Conservation (phyloP, 1,284 basidiomycete species). For the Naganishia cerealis region DNA sequence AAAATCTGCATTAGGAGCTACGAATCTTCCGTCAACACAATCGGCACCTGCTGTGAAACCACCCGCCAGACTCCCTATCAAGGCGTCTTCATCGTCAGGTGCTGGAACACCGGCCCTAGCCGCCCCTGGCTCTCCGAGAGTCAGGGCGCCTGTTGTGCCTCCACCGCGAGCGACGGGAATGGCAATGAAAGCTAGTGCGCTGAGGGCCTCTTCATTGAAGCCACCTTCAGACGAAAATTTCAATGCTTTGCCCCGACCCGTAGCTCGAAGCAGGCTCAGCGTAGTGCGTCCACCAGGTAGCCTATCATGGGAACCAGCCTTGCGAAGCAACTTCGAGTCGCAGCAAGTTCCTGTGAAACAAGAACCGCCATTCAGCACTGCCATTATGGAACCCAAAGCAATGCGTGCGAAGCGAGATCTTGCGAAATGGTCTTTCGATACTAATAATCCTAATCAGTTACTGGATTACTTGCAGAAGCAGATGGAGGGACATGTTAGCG, state of each 20-base stretch:
- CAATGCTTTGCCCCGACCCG: conserved; percentile 27
- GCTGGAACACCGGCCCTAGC: conserved; percentile 1
- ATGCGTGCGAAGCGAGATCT: conserved; percentile 75
- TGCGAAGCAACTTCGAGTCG: not conserved
- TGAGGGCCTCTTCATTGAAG: conserved; percentile 40
- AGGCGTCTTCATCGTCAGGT: conserved; percentile 11
- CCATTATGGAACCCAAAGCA: conserved; percentile 71
- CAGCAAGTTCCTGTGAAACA: not conserved
- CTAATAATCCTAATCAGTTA: conserved; percentile 72
- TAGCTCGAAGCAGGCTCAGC: conserved; percentile 22
- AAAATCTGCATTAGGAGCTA: conserved; percentile 13
- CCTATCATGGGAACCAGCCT: not conserved
- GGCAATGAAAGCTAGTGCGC: conserved; percentile 33
- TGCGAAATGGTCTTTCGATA: conserved; percentile 76
- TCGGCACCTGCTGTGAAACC: conserved; percentile 39
- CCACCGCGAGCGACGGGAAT: conserved; percentile 39
- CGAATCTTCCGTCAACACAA: conserved; percentile 10
- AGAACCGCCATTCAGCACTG: conserved; percentile 66
- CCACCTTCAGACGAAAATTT: conserved; percentile 43
- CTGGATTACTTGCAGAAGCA: conserved; percentile 83
- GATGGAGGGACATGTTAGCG: conserved; percentile 80
- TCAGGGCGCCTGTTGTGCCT: conserved; percentile 39
- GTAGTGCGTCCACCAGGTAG: conserved; percentile 5
- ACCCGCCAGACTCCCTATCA: conserved; percentile 34
- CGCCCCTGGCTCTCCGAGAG: conserved; percentile 45